Base-by-base conservation (phyloP, 768 basidiomycete species). In the Tulasnella sp. region DNA sequence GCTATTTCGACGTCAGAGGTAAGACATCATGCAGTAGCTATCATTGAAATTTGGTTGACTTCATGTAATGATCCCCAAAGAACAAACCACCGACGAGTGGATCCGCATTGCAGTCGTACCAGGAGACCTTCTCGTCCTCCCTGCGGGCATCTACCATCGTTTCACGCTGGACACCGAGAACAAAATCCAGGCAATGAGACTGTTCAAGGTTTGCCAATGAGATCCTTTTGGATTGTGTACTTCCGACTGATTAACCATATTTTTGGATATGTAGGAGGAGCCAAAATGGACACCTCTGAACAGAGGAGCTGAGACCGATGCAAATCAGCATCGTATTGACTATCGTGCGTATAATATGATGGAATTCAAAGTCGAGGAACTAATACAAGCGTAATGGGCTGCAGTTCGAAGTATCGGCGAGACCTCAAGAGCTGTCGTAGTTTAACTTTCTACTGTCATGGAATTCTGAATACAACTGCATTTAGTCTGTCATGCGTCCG, bases 1-100 rank as follows among this genome's bases (percentile, higher is more conserved):
- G 94, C 0, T 98, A 88, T 83, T 98, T 97, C 78, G 95, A 98
- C 76, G 86, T 98, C 44, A 86, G 94, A 73, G 92, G 92, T 92
- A 75, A 71, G 87, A 17, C 19, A 22, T 29, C 22, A 65, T 70
- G 67, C 70, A 62, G 71, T n/a, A 16, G 14, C 5, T 11, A 16
- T 34, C 59, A 52, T 19, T n/a, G 26, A 19, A 44, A 17, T 7
- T 42, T 66, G 19, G 40, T n/a, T 29, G 22, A 59, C 11, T 11
- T 7, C 3, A 12, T 59, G 39, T 16, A 14, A n/a, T 26, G 34
- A 14, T 32, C 39, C 17, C 19, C 34, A 32, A 16, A 92, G 90
- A 92, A 78, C 82, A 85, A 7, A 82, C 86, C 0, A 83, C 86
- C 1, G 86, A 93, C 74, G 80, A 81, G 6, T 97, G 95, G 95